Conservation (phyloP, 1,139 yeast species). For the Debaryomyces nepalensis region DNA sequence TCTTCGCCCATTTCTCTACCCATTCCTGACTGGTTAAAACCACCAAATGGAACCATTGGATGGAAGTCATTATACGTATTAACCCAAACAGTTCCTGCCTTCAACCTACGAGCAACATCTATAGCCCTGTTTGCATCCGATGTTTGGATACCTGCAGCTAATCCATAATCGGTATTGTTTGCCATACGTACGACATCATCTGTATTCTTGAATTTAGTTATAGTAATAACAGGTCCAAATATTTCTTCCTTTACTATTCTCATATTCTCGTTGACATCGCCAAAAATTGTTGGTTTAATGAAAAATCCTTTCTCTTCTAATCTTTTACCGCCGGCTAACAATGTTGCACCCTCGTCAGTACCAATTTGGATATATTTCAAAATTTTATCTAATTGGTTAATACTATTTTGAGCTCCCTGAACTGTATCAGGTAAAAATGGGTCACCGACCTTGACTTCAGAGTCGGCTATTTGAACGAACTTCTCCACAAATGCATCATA, state of each 20-base stretch:
- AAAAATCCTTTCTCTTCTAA: slow-evolving; percentile 30
- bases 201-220: slow-evolving; percentile 31
- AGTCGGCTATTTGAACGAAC: slow-evolving; percentile 59
- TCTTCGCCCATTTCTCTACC: slow-evolving; percentile 36
- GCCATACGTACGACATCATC: slow-evolving; percentile 33
- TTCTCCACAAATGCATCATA: slow-evolving; percentile 62
- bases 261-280: slow-evolving; percentile 32
- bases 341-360: slow-evolving; percentile 48
- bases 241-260: slow-evolving; percentile 34
- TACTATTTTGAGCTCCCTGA: slow-evolving; percentile 81
- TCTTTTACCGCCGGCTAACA: slow-evolving; percentile 30
- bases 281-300: slow-evolving; percentile 32
- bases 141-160: slow-evolving; percentile 80
- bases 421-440: slow-evolving; percentile 66
- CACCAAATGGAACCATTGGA: slow-evolving; percentile 35
- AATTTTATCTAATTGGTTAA: slow-evolving; percentile 68
- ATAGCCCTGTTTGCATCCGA: slow-evolving; percentile 55
- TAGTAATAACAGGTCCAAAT: slow-evolving; percentile 35
- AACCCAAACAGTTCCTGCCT: slow-evolving; percentile 34
- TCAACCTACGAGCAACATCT: slow-evolving; percentile 28
- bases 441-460: slow-evolving; percentile 59
- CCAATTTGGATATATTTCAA: slow-evolving; percentile 67
- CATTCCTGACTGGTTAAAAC: slow-evolving; percentile 34
- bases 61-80: slow-evolving; percentile 35
- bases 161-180: slow-evolving; percentile 55